Evolutionary conservation across 768 basidiomycete genomes (phyloP).

Genomic region (Mycena kentingensis): DNA sequence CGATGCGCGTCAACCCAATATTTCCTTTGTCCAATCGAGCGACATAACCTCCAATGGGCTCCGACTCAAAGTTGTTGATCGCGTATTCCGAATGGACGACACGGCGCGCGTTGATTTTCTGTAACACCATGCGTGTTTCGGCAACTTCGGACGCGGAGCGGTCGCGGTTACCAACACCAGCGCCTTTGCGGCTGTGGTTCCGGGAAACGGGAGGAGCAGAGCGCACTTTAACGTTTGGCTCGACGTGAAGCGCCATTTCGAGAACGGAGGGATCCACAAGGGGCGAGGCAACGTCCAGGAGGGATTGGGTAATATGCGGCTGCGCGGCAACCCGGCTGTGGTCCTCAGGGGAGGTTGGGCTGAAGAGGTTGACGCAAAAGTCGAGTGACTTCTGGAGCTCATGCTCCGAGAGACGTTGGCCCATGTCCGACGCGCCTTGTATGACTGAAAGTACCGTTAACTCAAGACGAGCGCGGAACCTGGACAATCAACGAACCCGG

Average conservation of each 20-base stretch:
- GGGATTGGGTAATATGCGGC: constrained; percentile 35
- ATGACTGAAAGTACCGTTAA: constrained; percentile 51
- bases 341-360: constrained; percentile 65
- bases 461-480: not conserved
- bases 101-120: constrained; percentile 70
- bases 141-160: constrained; percentile 38
- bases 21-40: constrained; percentile 56
- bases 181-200: constrained; percentile 14
- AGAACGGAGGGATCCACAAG: constrained; percentile 47
- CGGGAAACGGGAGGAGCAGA: no score
- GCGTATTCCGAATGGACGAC: constrained; percentile 70
- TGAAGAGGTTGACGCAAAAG: constrained; percentile 75
- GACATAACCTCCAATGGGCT: constrained; percentile 60
- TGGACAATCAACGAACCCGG: constrained; percentile 47
- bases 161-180: constrained; percentile 24
- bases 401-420: constrained; percentile 64
- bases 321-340: constrained; percentile 43
- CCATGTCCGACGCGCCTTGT: constrained; percentile 80
- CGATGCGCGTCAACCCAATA: constrained; percentile 49
- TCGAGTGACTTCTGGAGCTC: constrained; percentile 77
- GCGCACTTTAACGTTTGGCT: no score
- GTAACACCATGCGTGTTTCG: constrained; percentile 56
- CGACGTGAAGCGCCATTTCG: constrained; percentile 36
- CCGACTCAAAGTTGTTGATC: constrained; percentile 68
- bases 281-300: constrained; percentile 58